Conservation (phyloP, 2,329 filamentous ascomycete species). For the Calycina herbarum region DNA sequence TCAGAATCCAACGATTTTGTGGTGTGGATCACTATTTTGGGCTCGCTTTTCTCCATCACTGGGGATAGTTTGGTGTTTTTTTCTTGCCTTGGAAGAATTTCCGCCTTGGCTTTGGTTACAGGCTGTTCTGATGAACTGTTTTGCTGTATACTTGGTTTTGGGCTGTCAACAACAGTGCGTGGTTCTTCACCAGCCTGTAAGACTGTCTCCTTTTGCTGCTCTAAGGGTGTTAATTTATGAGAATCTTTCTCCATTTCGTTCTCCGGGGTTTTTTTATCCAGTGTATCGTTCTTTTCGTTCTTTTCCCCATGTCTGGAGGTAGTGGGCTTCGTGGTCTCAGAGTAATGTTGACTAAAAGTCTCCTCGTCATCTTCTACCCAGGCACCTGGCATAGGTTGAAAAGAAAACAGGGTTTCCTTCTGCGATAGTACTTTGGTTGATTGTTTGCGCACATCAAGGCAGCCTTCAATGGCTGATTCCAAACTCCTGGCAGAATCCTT, state of each 20-base stretch:
- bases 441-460: background rate
- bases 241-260: background rate
- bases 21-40: background rate
- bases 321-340: background rate
- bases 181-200: background rate
- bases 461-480: background rate
- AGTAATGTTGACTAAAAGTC: background rate
- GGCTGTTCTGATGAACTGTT: background rate
- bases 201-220: background rate
- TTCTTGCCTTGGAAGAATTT: background rate
- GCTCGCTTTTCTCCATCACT: background rate
- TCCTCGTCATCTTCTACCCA: background rate
- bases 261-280: background rate
- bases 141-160: background rate
- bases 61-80: background rate
- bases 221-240: background rate
- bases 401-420: background rate
- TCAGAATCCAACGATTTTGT: background rate
- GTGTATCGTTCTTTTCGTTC: background rate
- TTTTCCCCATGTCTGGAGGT: background rate
- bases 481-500: background rate
- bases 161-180: background rate
- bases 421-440: background rate
- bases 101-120: background rate
- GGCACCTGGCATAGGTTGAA: background rate